Conservation (phyloP, 2,329 filamentous ascomycete genomes). For the Fusarium sp. region DNA sequence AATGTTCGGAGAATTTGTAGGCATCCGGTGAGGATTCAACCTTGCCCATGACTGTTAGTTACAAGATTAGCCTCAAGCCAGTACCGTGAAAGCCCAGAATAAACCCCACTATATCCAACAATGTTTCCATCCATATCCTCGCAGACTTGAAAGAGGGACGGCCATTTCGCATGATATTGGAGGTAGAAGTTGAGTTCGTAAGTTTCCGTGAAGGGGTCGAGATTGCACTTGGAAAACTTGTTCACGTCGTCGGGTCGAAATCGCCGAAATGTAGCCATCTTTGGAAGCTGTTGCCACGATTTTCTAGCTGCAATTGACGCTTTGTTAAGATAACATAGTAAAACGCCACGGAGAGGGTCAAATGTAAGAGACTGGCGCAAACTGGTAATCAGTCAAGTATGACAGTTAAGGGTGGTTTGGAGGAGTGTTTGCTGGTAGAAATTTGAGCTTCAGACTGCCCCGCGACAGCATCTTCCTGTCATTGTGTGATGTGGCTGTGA, state of each 20-base stretch:
- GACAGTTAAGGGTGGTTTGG: background rate
- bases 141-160: slow-evolving; percentile 90
- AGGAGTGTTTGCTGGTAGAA: background rate
- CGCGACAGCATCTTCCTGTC: slow-evolving; percentile 3
- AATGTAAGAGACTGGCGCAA: background rate
- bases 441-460: slow-evolving; percentile 7
- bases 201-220: slow-evolving; percentile 97
- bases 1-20: slow-evolving; percentile 82
- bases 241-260: slow-evolving; percentile 88
- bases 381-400: background rate
- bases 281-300: background rate
- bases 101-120: slow-evolving; percentile 85
- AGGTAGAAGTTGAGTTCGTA: slow-evolving; percentile 97
- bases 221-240: slow-evolving; percentile 91
- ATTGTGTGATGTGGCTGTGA: slow-evolving; percentile 25
- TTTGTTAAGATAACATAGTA: background rate
- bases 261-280: slow-evolving; percentile 74
- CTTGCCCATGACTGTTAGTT: slow-evolving; percentile 91
- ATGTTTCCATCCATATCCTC: slow-evolving; percentile 89
- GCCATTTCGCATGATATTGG: slow-evolving; percentile 96
- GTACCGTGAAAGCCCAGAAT: background rate
- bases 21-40: slow-evolving; percentile 86
- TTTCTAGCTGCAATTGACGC: background rate
- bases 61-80: slow-evolving; percentile 41
- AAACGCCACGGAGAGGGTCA: background rate